Evolutionary conservation across 1,284 basidiomycete genomes (phyloP).

Genomic region (Exobasidium cylindrosporum): DNA sequence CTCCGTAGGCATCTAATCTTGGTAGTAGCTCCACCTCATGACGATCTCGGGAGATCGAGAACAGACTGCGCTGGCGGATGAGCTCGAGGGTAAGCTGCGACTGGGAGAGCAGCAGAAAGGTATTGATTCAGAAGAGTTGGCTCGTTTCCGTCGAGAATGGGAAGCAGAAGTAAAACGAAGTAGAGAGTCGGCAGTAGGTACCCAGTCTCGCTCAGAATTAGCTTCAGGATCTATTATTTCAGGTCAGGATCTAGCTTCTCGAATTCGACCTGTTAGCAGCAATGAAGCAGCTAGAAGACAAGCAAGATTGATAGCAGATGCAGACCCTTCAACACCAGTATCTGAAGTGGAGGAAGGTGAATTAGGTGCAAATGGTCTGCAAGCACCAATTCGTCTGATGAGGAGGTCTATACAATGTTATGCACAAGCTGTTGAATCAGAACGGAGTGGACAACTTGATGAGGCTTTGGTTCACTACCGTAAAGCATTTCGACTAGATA

Average conservation of each 20-base stretch:
- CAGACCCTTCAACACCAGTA: neutral
- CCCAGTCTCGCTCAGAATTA: neutral
- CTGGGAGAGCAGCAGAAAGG: neutral
- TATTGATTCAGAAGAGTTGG: conserved; percentile 25
- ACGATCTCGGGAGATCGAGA: neutral
- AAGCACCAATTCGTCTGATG: conserved; percentile 25
- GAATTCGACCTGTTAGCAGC: neutral
- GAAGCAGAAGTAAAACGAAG: conserved; percentile 25
- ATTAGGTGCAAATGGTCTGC: conserved; percentile 18
- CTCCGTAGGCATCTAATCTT: too few species aligned
- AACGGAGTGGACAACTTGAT: conserved; percentile 35
- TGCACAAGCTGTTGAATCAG: conserved; percentile 36
- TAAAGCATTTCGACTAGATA: conserved; percentile 40
- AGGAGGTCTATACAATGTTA: conserved; percentile 35
- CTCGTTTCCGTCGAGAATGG: conserved; percentile 34
- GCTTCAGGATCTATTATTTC: neutral
- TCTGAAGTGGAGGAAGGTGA: conserved; percentile 4
- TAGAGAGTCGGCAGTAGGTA: conserved; percentile 4
- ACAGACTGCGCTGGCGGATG: neutral
- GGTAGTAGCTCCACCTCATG: too few species aligned
- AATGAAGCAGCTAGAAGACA: conserved; percentile 1
- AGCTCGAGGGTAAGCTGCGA: neutral
- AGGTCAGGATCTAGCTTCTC: neutral
- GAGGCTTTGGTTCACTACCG: conserved; percentile 37
- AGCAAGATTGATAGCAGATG: neutral